phyloP scores from a whole-genome alignment of 139 green algal genomes.

The Axilococcus clingmanii region DNA sequence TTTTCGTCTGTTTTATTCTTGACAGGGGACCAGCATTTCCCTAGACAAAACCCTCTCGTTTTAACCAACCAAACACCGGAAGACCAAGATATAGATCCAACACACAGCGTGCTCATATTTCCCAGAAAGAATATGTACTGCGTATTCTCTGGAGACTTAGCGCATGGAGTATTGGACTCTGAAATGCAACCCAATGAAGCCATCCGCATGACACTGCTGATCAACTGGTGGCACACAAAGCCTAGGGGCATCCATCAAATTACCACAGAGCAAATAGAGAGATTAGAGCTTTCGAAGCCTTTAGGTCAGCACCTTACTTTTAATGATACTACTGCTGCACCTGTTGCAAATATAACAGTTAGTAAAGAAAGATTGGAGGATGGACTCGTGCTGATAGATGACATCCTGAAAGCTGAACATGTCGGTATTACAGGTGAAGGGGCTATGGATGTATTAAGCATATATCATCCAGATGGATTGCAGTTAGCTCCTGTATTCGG shows the following conservation, averaged over 20 bases:
- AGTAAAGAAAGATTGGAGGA: neutral
- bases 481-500: neutral
- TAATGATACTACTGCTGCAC: neutral
- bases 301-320: neutral
- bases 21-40: slow-evolving; percentile 46
- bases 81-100: slow-evolving; percentile 28
- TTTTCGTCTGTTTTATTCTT: slow-evolving; percentile 55
- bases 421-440: neutral
- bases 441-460: neutral
- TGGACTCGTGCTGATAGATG: neutral
- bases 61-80: neutral
- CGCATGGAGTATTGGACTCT: slow-evolving; percentile 53
- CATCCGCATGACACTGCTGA: slow-evolving; percentile 35
- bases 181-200: neutral
- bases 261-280: neutral
- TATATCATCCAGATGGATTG: slow-evolving; percentile 1
- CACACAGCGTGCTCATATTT: slow-evolving; percentile 31
- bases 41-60: slow-evolving; percentile 9
- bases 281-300: neutral
- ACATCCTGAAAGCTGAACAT: neutral
- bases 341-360: neutral
- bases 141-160: slow-evolving; percentile 51
- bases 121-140: slow-evolving; percentile 32
- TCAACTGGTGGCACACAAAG: slow-evolving; percentile 51
- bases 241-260: slow-evolving; percentile 16